phyloP scores from a whole-genome alignment of 352 stramenopile genomes.

The Phytophthora cactorum region DNA sequence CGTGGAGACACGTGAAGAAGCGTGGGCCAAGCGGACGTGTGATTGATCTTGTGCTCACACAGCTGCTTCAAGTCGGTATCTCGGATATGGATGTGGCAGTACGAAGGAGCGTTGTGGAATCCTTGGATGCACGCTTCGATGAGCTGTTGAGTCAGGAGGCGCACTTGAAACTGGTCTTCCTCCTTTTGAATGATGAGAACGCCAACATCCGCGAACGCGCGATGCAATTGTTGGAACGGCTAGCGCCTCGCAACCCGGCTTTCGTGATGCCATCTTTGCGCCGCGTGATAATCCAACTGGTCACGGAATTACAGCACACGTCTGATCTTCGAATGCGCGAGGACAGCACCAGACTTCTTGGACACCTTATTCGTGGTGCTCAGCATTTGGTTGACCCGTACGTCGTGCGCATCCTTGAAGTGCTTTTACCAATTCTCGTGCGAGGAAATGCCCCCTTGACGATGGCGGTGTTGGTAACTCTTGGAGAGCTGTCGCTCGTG shows the following conservation, averaged over 20 bases:
- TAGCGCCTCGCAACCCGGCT: slow-evolving; percentile 95
- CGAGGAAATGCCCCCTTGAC: slow-evolving; percentile 83
- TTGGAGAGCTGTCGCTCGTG: slow-evolving; percentile 94
- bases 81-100: slow-evolving; percentile 93
- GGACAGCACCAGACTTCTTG: slow-evolving; percentile 89
- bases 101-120: slow-evolving; percentile 93
- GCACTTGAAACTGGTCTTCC: slow-evolving; percentile 94
- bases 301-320: slow-evolving; percentile 95
- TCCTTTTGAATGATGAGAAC: slow-evolving; percentile 95
- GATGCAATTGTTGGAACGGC: slow-evolving; percentile 93
- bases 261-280: slow-evolving; percentile 95
- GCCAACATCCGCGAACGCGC: slow-evolving; percentile 89
- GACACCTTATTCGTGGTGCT: slow-evolving; percentile 77
- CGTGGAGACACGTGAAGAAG: slow-evolving; percentile 75
- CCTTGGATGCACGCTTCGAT: slow-evolving; percentile 94
- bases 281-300: slow-evolving; percentile 93
- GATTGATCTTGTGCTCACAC: slow-evolving; percentile 94
- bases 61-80: slow-evolving; percentile 92
- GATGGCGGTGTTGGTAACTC: slow-evolving; percentile 73
- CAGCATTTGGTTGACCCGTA: slow-evolving; percentile 91
- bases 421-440: slow-evolving; percentile 88
- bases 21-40: slow-evolving; percentile 87
- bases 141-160: slow-evolving; percentile 92
- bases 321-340: slow-evolving; percentile 88
- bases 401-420: slow-evolving; percentile 74